Percentiles rank a stretch among this genome's conserved stretches.
Conservation (phyloP, 2,329 filamentous ascomycete species). For the Pseudogymnoascus sp. region DNA sequence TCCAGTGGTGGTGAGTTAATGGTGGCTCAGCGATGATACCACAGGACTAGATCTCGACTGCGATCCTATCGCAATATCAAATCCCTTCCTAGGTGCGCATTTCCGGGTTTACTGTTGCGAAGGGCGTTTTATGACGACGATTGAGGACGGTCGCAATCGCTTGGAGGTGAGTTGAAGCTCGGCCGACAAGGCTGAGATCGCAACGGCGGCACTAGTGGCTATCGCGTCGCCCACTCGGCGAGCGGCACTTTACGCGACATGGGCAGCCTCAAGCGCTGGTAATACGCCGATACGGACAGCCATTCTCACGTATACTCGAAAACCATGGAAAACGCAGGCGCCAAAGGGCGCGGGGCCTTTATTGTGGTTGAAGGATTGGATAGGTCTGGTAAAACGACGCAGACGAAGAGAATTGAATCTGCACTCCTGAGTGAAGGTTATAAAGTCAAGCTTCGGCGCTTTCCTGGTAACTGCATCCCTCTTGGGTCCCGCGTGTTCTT, state of each 20-base stretch:
- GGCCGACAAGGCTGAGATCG: slow-evolving; percentile 8
- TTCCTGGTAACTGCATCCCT: slow-evolving; percentile 47
- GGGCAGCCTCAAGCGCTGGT: background rate
- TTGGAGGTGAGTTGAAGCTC: slow-evolving; percentile 5
- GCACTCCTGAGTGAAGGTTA: slow-evolving; percentile 43
- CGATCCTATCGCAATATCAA: slow-evolving; percentile 1
- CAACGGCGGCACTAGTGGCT: background rate
- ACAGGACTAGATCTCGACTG: background rate
- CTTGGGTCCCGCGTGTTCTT: slow-evolving; percentile 1
- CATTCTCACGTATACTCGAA: background rate
- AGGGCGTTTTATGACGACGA: background rate
- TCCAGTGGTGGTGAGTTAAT: background rate
- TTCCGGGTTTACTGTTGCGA: background rate
- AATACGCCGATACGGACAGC: background rate
- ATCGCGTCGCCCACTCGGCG: background rate
- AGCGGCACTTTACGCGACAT: slow-evolving; percentile 5
- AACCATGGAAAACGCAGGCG: background rate
- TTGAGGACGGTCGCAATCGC: background rate
- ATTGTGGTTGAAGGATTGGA: slow-evolving; percentile 68
- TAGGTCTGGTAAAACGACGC: slow-evolving; percentile 65
- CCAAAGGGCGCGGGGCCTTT: slow-evolving; percentile 43
- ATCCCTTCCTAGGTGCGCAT: background rate
- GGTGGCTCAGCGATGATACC: background rate
- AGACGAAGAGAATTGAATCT: slow-evolving; percentile 51
- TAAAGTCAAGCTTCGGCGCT: slow-evolving; percentile 52